Evolutionary conservation across 306 rosid species (phyloP).

Genomic region (Pyrus communis): DNA sequence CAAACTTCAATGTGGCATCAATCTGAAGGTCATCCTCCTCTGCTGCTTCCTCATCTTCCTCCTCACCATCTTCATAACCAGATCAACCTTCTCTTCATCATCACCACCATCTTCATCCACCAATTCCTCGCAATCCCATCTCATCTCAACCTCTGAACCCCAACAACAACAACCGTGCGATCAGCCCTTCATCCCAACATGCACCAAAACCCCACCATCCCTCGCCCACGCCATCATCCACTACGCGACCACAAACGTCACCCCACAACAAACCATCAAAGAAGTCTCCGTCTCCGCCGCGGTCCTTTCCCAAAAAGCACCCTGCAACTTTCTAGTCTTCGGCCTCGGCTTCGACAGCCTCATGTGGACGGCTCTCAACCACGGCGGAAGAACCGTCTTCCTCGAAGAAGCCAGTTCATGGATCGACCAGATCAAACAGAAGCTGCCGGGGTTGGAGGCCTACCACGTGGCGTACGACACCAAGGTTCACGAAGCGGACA

Average conservation of each 20-base stretch:
- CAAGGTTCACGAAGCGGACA: constrained; percentile 54
- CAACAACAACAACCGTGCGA: not conserved
- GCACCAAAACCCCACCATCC: constrained; percentile 70
- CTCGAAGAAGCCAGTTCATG: constrained; percentile 76
- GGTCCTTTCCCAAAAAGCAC: constrained; percentile 55
- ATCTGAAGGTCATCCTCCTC: constrained; percentile 45
- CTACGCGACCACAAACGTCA: constrained; percentile 69
- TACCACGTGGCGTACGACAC: constrained; percentile 75
- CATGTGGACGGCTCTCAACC: constrained; percentile 87
- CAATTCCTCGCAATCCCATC: constrained; percentile 14
- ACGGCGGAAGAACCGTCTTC: constrained; percentile 79
- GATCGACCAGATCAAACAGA: constrained; percentile 50
- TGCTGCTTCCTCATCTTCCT: constrained; percentile 31
- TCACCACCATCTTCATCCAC: not conserved
- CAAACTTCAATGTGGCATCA: constrained; percentile 29
- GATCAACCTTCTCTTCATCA: constrained; percentile 41
- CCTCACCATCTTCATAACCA: constrained; percentile 31
- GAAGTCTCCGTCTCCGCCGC: constrained; percentile 73
- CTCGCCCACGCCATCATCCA: constrained; percentile 69
- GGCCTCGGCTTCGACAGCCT: constrained; percentile 91
- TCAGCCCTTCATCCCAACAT: constrained; percentile 26
- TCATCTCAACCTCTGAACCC: constrained; percentile 17
- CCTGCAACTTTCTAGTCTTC: constrained; percentile 82
- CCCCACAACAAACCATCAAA: constrained; percentile 72
- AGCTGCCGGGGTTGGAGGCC: constrained; percentile 50